Evolutionary conservation across 441 rosid genomes (phyloP).

Genomic region (Gossypium schwendimanii): DNA sequence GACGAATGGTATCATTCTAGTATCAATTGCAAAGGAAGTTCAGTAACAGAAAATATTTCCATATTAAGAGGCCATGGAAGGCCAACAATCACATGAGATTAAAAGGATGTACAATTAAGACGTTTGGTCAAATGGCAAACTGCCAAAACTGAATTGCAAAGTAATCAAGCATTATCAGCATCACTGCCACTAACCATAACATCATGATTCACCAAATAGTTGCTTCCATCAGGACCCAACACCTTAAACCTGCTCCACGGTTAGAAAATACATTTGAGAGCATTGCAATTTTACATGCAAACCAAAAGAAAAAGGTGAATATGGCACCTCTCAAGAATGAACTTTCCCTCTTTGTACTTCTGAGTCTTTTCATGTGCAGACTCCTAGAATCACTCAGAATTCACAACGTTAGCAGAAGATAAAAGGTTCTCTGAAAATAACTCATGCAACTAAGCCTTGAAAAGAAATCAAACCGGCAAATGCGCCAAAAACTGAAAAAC

Average conservation of each 20-base stretch:
- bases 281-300: not conserved
- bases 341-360: slow-evolving; percentile 80
- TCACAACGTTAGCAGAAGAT: not conserved
- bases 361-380: slow-evolving; percentile 52
- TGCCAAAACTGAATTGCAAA: not conserved
- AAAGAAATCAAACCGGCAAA: not conserved
- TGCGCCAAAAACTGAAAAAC: not conserved
- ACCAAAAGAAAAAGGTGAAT: not conserved
- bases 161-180: slow-evolving; percentile 37
- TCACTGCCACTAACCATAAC: slow-evolving; percentile 41
- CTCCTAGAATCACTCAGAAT: slow-evolving; percentile 32
- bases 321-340: slow-evolving; percentile 64
- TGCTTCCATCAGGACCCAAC: slow-evolving; percentile 55
- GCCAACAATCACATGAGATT: not conserved
- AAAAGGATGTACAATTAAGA: slow-evolving; percentile 22
- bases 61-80: not conserved
- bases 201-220: slow-evolving; percentile 33
- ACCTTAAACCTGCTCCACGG: slow-evolving; percentile 54
- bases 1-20: not conserved
- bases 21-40: not conserved
- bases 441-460: not conserved
- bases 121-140: not conserved
- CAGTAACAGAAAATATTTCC: not conserved
- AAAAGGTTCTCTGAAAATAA: not conserved
- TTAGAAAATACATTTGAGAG: slow-evolving; percentile 11